Evolutionary conservation across 768 basidiomycete species (phyloP).

Genomic region (Boletus insuetus): DNA sequence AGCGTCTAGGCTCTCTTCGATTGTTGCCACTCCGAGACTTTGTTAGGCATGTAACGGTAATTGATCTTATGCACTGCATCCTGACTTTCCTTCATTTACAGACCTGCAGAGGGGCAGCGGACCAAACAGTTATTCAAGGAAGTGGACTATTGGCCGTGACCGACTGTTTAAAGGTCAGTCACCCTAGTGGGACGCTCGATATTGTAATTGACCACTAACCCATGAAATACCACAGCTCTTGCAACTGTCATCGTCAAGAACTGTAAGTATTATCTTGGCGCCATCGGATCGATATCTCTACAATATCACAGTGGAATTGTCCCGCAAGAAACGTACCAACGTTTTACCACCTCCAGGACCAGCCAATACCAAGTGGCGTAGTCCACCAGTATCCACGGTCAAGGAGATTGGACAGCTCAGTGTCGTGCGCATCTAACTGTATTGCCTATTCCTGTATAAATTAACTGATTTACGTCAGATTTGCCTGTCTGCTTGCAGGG

Average conservation of each 20-base stretch:
- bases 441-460: background rate
- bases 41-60: slow-evolving; percentile 17
- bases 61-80: background rate
- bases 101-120: slow-evolving; percentile 15
- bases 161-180: slow-evolving; percentile 14
- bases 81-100: background rate
- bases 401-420: slow-evolving; percentile 13
- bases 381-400: slow-evolving; percentile 2
- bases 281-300: background rate
- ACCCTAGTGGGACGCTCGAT: background rate
- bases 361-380: background rate
- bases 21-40: slow-evolving; percentile 29
- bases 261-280: slow-evolving; percentile 1
- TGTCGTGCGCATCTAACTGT: slow-evolving; percentile 13
- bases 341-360: background rate
- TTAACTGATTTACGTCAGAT: slow-evolving; percentile 10
- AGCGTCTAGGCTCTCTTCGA: slow-evolving; percentile 24
- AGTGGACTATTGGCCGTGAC: slow-evolving; percentile 13
- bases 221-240: slow-evolving; percentile 1
- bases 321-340: background rate
- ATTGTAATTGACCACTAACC: background rate
- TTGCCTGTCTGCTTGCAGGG: slow-evolving; percentile 28
- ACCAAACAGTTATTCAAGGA: slow-evolving; percentile 16
- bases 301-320: slow-evolving; percentile 2
- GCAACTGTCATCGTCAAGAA: background rate